A percentile compares a stretch with the other conserved stretches of the same genome.
Evolutionary conservation across 352 stramenopile genomes (phyloP).

Genomic region (Phytophthora citricola): DNA sequence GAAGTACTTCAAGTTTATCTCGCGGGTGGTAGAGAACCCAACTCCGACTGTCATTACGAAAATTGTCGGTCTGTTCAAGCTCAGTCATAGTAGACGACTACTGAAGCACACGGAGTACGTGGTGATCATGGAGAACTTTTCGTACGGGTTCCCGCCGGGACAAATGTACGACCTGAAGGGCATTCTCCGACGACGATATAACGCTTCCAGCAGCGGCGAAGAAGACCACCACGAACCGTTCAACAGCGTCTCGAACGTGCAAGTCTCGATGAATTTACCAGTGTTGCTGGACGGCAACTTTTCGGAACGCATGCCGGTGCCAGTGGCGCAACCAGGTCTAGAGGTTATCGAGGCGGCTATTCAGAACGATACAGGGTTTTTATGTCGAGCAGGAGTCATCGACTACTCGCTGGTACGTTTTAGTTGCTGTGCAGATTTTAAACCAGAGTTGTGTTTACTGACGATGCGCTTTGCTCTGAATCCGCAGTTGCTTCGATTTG

Average conservation of each 20-base stretch:
- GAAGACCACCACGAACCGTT: slow-evolving; percentile 47
- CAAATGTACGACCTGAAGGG: slow-evolving; percentile 92
- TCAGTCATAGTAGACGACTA: slow-evolving; percentile 63
- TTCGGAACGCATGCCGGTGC: slow-evolving; percentile 80
- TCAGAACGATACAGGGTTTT: slow-evolving; percentile 79
- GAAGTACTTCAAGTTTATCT: slow-evolving; percentile 90
- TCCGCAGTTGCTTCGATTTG: slow-evolving; percentile 76
- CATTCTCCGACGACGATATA: slow-evolving; percentile 78
- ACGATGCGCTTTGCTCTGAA: slow-evolving; percentile 8
- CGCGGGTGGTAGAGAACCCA: slow-evolving; percentile 59
- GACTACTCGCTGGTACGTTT: slow-evolving; percentile 85
- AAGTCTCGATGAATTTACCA: slow-evolving; percentile 61
- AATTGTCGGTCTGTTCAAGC: slow-evolving; percentile 86
- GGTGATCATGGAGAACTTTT: slow-evolving; percentile 89
- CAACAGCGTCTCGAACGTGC: slow-evolving; percentile 51
- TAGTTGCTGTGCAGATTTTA: neutral
- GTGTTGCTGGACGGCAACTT: slow-evolving; percentile 86
- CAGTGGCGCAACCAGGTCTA: slow-evolving; percentile 69
- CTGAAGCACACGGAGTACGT: slow-evolving; percentile 85
- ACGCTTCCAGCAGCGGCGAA: slow-evolving; percentile 45
- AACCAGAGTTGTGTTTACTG: neutral
- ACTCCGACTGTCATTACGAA: slow-evolving; percentile 83
- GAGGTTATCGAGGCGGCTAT: slow-evolving; percentile 71
- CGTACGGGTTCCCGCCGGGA: slow-evolving; percentile 74
- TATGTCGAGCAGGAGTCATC: slow-evolving; percentile 78